Evolutionary conservation across 2,329 filamentous ascomycete species (phyloP), one percentile per base, ranked within the genome.

Genomic region (Colletotrichum tanaceti): DNA sequence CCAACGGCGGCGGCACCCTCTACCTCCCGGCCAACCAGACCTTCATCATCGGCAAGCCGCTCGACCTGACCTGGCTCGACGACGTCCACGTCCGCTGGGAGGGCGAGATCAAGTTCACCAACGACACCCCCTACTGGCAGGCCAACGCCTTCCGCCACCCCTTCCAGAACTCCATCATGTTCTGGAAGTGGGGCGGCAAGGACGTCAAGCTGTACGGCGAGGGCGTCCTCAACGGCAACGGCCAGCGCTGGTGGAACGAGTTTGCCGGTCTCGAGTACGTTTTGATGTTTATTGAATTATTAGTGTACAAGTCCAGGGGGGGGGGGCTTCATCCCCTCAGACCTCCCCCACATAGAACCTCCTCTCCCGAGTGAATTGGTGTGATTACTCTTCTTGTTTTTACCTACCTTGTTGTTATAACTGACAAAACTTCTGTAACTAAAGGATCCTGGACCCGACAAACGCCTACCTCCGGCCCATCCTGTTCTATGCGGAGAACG

Each of bases 71-170:
- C 0, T 89, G 88, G 74, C 77, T 91, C 35, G 82, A 87, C 58
- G 80, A 86, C 71, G 82, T 91, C 46, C 89, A 91, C 75, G 79
- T 90, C 32, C 85, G 84, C 85, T 79, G 73, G 75, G 50, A 65
- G 18, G 50, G 71, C 24, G 68, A 71, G 67, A 65, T 67, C 22
- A 70, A 72, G 68, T 92, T 91, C 79, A 87, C 85, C 65, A 86
- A 89, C 68, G 87, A 92, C 75, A 90, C 87, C 1, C 82, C 85
- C 66, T 92, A 91, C 78, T 91, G 90, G 90, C 85, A 90, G 77
- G 83, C 82, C 28, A 84, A 90, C 73, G 81, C 83, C 28, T 91
- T 91, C 82, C 81, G 80, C 46, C 88, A 90, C 49, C 80, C 80
- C 16, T 92, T 87, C 78, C 90, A 92, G 71, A 90, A 91, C 71